These are phyloP conservation scores for Cercospora berteroae DNA, from an alignment of 2,329 filamentous ascomycete genomes.

Conservation along the genomic window DNA sequence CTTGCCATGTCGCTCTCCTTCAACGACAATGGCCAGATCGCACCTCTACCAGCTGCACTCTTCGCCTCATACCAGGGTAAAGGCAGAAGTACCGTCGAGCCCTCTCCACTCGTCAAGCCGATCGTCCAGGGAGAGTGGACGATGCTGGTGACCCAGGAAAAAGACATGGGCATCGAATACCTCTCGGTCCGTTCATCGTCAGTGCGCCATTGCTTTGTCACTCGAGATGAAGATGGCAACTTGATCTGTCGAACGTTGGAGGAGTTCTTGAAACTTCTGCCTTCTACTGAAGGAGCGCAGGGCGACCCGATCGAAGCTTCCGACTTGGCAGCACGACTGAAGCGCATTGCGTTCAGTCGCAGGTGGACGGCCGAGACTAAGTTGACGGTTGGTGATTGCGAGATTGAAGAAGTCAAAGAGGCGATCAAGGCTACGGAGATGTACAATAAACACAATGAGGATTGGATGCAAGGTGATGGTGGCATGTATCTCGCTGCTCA, in stretches of 20 bases:
- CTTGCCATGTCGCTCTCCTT: not conserved
- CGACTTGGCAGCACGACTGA: not conserved
- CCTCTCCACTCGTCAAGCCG: not conserved
- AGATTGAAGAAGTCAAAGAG: not conserved
- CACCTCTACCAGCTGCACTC: not conserved
- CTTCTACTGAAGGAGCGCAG: too few relatives aligned
- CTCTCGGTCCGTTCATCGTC: too few relatives aligned
- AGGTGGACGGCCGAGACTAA: not conserved
- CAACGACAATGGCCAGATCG: not conserved
- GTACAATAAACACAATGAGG: not conserved
- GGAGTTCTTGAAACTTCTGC: not conserved
- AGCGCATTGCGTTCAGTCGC: not conserved
- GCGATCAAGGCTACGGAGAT: not conserved
- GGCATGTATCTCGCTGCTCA: too few relatives aligned
- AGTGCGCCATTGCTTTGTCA: not conserved
- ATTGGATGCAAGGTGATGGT: too few relatives aligned
- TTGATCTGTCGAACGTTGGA: not conserved
- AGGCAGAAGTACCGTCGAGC: not conserved
- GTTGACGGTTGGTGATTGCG: not conserved
- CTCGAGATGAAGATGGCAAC: not conserved
- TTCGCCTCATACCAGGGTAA: not conserved
- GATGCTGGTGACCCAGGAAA: not conserved
- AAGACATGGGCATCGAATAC: too few relatives aligned
- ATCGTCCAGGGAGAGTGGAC: constrained; percentile 1
- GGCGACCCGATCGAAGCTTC: too few relatives aligned